A percentile compares a stretch with the other conserved stretches of the same genome.
Evolutionary conservation across 208 protist species (phyloP).

Genomic region (Crithidia expoeki): DNA sequence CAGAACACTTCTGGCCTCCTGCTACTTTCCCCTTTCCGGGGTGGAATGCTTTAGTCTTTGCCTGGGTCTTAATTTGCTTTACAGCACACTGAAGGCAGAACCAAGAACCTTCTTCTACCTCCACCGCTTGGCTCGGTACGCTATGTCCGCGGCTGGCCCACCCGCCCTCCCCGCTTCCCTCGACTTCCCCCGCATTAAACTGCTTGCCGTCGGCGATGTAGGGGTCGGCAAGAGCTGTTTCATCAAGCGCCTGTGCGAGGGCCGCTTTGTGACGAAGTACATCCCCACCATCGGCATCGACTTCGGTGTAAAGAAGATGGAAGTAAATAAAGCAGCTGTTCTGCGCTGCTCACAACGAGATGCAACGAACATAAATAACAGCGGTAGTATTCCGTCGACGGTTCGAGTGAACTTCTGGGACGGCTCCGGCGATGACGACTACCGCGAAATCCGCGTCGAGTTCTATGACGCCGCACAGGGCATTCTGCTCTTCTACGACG

Average conservation of each 20-base stretch:
- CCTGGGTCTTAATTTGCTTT: no score
- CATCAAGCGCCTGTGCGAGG: conserved; percentile 97
- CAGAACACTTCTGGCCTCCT: no score
- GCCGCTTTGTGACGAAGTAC: conserved; percentile 95
- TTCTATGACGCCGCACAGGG: conserved; percentile 96
- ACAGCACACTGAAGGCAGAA: no score
- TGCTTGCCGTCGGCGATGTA: conserved; percentile 89
- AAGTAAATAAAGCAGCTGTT: conserved; percentile 34
- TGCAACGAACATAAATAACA: conserved; percentile 7
- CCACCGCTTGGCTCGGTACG: not conserved
- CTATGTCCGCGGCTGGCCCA: not conserved
- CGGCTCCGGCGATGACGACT: conserved; percentile 90
- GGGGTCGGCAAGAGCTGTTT: conserved; percentile 95
- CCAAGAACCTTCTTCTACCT: not conserved
- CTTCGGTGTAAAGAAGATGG: conserved; percentile 94
- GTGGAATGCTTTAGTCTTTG: no score
- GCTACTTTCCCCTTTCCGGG: no score
- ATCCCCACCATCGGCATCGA: conserved; percentile 98
- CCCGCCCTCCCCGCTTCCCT: conserved; percentile 23
- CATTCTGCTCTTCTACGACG: conserved; percentile 86
- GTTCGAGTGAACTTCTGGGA: conserved; percentile 97
- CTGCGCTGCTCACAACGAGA: conserved; percentile 6
- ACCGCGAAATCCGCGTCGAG: conserved; percentile 94
- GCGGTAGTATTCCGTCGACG: conserved; percentile 21
- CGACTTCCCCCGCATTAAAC: conserved; percentile 82